phyloP scores from a whole-genome alignment of 192 early-diverging fungal species.

The Coemansia sp. region DNA sequence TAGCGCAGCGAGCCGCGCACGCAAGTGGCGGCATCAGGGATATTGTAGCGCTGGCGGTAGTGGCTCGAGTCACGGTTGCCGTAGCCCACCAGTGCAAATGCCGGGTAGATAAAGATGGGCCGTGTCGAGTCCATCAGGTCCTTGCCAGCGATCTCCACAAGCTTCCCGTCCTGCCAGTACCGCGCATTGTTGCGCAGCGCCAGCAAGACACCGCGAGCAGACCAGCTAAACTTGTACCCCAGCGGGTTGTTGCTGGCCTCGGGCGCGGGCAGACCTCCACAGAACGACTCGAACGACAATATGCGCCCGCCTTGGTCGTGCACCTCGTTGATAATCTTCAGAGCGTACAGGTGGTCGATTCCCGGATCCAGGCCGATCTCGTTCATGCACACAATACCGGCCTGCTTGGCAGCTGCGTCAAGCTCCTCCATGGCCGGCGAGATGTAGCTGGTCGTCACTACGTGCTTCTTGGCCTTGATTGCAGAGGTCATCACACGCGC shows the following conservation, averaged over 20 bases:
- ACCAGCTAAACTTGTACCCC: slow-evolving; percentile 99
- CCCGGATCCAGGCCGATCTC: slow-evolving; percentile 99
- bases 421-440: slow-evolving; percentile 91
- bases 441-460: slow-evolving; percentile 96
- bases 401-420: slow-evolving; percentile 79
- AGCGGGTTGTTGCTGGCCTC: slow-evolving; percentile 96
- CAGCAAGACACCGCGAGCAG: slow-evolving; percentile 94
- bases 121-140: slow-evolving; percentile 91
- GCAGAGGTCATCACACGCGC: slow-evolving; percentile 87
- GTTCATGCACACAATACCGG: slow-evolving; percentile 91
- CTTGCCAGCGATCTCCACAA: slow-evolving; percentile 76
- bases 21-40: slow-evolving; percentile 90
- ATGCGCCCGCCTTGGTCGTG: slow-evolving; percentile 81
- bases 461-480: slow-evolving; percentile 86
- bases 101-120: slow-evolving; percentile 91
- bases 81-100: slow-evolving; percentile 93
- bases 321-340: slow-evolving; percentile 91
- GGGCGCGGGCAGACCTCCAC: slow-evolving; percentile 97
- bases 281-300: slow-evolving; percentile 88
- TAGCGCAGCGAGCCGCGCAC: slow-evolving; percentile 95
- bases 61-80: slow-evolving; percentile 97
- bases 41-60: slow-evolving; percentile 92
- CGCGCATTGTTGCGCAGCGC: slow-evolving; percentile 93
- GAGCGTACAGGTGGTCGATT: slow-evolving; percentile 92
- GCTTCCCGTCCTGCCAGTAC: slow-evolving; percentile 87